phyloP scores from a whole-genome alignment of 2,329 filamentous ascomycete genomes.

The Rhinocladiella similis region DNA sequence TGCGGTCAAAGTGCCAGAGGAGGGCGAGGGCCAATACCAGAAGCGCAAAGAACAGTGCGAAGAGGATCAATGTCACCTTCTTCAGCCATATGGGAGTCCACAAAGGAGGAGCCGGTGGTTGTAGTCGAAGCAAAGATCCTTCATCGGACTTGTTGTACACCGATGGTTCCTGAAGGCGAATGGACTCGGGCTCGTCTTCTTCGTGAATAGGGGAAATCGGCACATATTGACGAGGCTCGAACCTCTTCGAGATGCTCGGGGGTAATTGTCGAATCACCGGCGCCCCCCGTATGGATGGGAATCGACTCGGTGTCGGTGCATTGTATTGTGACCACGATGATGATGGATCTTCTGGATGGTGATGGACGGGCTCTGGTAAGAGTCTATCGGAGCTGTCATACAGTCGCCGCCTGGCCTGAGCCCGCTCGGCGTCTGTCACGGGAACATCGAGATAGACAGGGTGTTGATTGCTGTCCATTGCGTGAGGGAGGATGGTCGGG shows the following conservation, averaged over 20 bases:
- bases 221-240: conserved; percentile 15
- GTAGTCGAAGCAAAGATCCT: conserved; percentile 4
- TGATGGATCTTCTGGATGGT: conserved; percentile 5
- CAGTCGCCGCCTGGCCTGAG: conserved; percentile 12
- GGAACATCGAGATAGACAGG: conserved; percentile 21
- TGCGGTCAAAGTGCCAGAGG: conserved; percentile 20
- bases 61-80: conserved; percentile 21
- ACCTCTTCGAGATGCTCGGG: conserved; percentile 8
- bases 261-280: conserved; percentile 4
- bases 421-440: conserved; percentile 24
- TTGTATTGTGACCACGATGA: conserved; percentile 6
- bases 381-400: conserved; percentile 17
- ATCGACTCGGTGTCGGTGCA: conserved; percentile 12
- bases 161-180: conserved; percentile 12
- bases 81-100: conserved; percentile 30
- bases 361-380: conserved; percentile 16
- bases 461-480: conserved; percentile 23
- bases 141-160: conserved; percentile 4
- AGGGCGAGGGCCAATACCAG: conserved; percentile 24
- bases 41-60: conserved; percentile 17
- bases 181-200: conserved; percentile 24
- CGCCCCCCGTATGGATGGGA: conserved; percentile 19
- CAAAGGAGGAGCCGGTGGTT: conserved; percentile 14
- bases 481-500: conserved; percentile 1
- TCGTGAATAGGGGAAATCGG: conserved; percentile 23